phyloP scores from a whole-genome alignment of 768 basidiomycete genomes.

The Mycena rebaudengoi region DNA sequence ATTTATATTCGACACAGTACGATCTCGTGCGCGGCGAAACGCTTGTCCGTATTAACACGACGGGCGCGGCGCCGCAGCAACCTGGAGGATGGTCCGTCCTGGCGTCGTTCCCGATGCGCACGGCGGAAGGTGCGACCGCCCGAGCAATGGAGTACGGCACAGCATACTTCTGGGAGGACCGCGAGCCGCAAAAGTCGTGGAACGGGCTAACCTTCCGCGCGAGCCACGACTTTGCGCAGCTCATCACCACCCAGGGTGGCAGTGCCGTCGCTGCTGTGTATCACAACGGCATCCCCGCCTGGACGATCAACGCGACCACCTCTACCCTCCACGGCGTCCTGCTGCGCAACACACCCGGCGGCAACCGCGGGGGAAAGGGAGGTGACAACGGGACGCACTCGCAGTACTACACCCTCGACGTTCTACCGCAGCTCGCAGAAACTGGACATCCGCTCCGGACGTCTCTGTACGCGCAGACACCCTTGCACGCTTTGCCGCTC shows the following conservation, averaged over 20 bases:
- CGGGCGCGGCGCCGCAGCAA: slow-evolving; percentile 4
- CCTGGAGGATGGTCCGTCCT: background rate
- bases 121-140: background rate
- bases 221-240: slow-evolving; percentile 11
- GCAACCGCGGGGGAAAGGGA: background rate
- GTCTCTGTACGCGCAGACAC: slow-evolving; percentile 1
- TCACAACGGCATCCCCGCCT: slow-evolving; percentile 9
- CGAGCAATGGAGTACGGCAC: slow-evolving; percentile 2
- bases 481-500: slow-evolving; percentile 2
- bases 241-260: background rate
- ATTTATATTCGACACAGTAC: slow-evolving; percentile 8
- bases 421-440: background rate
- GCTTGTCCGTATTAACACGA: slow-evolving; percentile 2
- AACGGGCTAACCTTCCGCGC: slow-evolving; percentile 7
- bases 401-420: slow-evolving; percentile 6
- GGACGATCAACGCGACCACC: slow-evolving; percentile 3
- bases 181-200: slow-evolving; percentile 5
- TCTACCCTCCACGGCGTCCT: slow-evolving; percentile 1
- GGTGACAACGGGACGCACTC: background rate
- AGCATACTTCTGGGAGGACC: slow-evolving; percentile 11
- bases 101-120: slow-evolving; percentile 6
- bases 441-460: background rate
- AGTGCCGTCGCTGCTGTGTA: slow-evolving; percentile 9
- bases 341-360: slow-evolving; percentile 1
- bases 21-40: slow-evolving; percentile 9